These are phyloP conservation scores for Cryptococcus sp. DNA, from an alignment of 1,284 basidiomycete genomes.

Conservation along the genomic window DNA sequence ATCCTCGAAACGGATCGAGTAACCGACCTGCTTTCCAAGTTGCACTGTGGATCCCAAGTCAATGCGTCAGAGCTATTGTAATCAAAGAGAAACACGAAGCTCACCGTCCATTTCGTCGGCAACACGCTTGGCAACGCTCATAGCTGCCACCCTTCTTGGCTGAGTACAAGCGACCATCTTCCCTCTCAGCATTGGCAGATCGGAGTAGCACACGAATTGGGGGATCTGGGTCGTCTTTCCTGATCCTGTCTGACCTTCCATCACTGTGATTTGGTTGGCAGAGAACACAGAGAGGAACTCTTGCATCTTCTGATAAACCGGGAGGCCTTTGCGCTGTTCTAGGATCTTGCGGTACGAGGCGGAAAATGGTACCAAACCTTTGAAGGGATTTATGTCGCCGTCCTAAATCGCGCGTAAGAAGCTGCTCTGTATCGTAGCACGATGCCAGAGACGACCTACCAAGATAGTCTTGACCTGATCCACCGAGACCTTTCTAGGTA, in stretches of 20 bases:
- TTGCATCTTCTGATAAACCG: slow-evolving; percentile 90
- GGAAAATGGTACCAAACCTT: slow-evolving; percentile 68
- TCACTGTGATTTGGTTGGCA: slow-evolving; percentile 85
- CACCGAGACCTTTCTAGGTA: slow-evolving; percentile 74
- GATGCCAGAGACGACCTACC: slow-evolving; percentile 55
- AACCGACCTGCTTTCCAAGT: slow-evolving; percentile 92
- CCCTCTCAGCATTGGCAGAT: slow-evolving; percentile 82
- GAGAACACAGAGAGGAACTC: slow-evolving; percentile 85
- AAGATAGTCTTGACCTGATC: slow-evolving; percentile 72
- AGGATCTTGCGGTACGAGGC: slow-evolving; percentile 84
- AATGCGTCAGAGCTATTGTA: background rate
- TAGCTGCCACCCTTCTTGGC: slow-evolving; percentile 93
- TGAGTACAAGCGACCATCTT: slow-evolving; percentile 97
- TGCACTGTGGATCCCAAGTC: slow-evolving; percentile 61
- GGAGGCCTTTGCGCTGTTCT: slow-evolving; percentile 79
- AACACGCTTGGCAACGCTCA: slow-evolving; percentile 97
- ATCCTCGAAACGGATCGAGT: slow-evolving; percentile 98
- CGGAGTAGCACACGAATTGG: slow-evolving; percentile 92
- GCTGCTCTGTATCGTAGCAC: background rate
- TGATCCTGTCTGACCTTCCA: slow-evolving; percentile 97
- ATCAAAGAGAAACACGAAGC: slow-evolving; percentile 34
- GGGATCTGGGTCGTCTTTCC: slow-evolving; percentile 99
- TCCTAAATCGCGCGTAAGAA: slow-evolving; percentile 58
- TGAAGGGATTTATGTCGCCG: slow-evolving; percentile 87
- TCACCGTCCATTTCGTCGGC: slow-evolving; percentile 96